Conservation (phyloP, 352 stramenopile genomes). For the Phytophthora vignae region DNA sequence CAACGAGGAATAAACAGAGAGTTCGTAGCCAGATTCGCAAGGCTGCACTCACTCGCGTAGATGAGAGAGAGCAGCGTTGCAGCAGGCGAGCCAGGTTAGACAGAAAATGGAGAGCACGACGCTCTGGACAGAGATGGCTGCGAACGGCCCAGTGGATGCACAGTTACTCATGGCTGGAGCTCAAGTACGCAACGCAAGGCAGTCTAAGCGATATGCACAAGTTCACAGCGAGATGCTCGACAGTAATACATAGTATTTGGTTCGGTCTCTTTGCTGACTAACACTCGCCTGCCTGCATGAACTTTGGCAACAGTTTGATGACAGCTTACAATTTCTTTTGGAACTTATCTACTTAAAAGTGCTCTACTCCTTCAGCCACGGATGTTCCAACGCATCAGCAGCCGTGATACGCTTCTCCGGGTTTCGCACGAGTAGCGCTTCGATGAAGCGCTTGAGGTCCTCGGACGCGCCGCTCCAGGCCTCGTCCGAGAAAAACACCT, state of each 20-base stretch:
- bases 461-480: conserved; percentile 65
- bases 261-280: conserved; percentile 41
- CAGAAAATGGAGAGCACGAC: conserved; percentile 16
- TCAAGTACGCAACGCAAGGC: background rate
- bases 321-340: conserved; percentile 24
- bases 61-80: background rate
- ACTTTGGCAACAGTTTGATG: background rate
- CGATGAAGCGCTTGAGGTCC: conserved; percentile 75
- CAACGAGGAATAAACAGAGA: conserved; percentile 19
- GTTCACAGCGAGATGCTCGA: conserved; percentile 6
- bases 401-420: conserved; percentile 78
- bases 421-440: conserved; percentile 77
- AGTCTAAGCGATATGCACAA: conserved; percentile 2
- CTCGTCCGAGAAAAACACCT: conserved; percentile 82
- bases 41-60: conserved; percentile 1
- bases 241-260: conserved; percentile 54
- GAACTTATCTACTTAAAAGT: conserved; percentile 14
- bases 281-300: conserved; percentile 15
- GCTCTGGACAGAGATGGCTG: conserved; percentile 10
- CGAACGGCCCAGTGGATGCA: conserved; percentile 1
- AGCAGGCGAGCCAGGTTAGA: conserved; percentile 20
- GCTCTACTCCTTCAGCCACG: conserved; percentile 65
- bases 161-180: conserved; percentile 5
- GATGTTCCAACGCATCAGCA: conserved; percentile 72
- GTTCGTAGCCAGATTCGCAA: background rate